Percentiles rank a stretch among this genome's conserved stretches.
Evolutionary conservation across 2,329 filamentous ascomycete genomes (phyloP).

Genomic region (Neofusicoccum umdonicola): DNA sequence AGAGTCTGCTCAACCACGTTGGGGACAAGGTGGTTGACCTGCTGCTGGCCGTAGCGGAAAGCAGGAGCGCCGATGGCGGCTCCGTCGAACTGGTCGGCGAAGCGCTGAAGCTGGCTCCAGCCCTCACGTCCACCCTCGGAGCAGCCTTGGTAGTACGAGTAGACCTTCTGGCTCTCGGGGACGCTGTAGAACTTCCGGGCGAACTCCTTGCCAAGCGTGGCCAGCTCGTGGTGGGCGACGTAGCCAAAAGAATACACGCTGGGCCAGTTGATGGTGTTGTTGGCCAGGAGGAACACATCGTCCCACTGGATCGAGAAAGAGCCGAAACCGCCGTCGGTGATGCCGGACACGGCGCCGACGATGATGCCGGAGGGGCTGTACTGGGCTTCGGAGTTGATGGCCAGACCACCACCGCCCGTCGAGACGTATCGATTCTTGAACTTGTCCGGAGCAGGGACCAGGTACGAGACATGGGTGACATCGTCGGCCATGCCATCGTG

Average conservation of each 20-base stretch:
- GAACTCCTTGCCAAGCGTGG: slow-evolving; percentile 47
- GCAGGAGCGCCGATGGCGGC: slow-evolving; percentile 48
- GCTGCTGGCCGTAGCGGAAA: slow-evolving; percentile 47
- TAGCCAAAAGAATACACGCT: slow-evolving; percentile 52
- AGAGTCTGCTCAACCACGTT: slow-evolving; percentile 40
- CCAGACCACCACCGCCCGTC: slow-evolving; percentile 47
- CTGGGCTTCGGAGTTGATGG: slow-evolving; percentile 40
- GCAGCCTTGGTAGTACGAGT: slow-evolving; percentile 55
- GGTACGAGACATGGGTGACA: slow-evolving; percentile 36
- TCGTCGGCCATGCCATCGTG: slow-evolving; percentile 37
- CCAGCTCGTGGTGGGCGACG: slow-evolving; percentile 53
- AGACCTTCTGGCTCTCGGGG: slow-evolving; percentile 29
- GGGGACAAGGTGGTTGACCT: slow-evolving; percentile 43
- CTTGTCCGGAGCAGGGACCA: slow-evolving; percentile 42
- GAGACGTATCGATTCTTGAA: slow-evolving; percentile 49
- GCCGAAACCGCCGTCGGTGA: slow-evolving; percentile 53
- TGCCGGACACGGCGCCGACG: slow-evolving; percentile 48
- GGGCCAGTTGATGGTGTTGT: slow-evolving; percentile 54
- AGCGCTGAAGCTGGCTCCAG: slow-evolving; percentile 52
- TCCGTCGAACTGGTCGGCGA: slow-evolving; percentile 49
- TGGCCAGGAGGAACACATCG: slow-evolving; percentile 31
- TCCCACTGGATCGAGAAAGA: slow-evolving; percentile 44
- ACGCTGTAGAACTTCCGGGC: slow-evolving; percentile 39
- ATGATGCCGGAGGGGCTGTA: slow-evolving; percentile 42
- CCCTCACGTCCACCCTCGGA: slow-evolving; percentile 55